Base-by-base conservation (phyloP, 768 basidiomycete species). In the Termitomyces sp. region DNA sequence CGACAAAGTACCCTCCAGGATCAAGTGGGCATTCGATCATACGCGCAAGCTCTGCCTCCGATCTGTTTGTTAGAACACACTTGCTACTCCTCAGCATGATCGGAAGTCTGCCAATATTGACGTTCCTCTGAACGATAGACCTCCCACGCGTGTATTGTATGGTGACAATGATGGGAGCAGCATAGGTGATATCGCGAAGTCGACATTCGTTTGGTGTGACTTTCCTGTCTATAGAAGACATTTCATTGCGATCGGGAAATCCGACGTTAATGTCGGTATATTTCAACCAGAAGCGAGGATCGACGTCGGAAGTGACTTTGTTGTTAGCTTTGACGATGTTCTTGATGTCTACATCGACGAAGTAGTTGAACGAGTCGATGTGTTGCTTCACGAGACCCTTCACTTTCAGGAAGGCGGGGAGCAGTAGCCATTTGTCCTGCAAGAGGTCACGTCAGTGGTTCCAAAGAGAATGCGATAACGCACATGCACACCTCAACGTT, bases 371-470 rank as follows among this genome's bases (percentile, higher is more conserved):
- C 8, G 94, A 97, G 72, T 98, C 97, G 64, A 98, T 91, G 69
- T 99, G 97, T 69, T 98, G 97, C 76, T 98, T 98, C 60, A 99
- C 97, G 14, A 99, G 87, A 58, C 97, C 97, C 68, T 99, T 99
- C 60, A 97, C 93, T 74, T 95, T 91, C 52, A 99, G 80, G 68
- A 98, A 99, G 10, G 95, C 96, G 2, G 97, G 97, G 2, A 99
- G 78, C 10, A 99, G 77, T 20, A 97, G 84, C 97, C 97, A 99
- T 86, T 99, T 99, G 71, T 99, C 97, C 95, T 97, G 33, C 14
- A 49, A 51, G 53, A 57, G 34, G 62, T 59, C 55, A 52, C 36
- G 26, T 55, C 20, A 60, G 60, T 36, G 34, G 18, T 42, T 48
- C 34, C 34, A 27, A 50, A 30, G 33, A 56, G 18, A 42, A 36